phyloP scores from a whole-genome alignment of 1,284 basidiomycete species.

The Chondrostereum purpureum region DNA sequence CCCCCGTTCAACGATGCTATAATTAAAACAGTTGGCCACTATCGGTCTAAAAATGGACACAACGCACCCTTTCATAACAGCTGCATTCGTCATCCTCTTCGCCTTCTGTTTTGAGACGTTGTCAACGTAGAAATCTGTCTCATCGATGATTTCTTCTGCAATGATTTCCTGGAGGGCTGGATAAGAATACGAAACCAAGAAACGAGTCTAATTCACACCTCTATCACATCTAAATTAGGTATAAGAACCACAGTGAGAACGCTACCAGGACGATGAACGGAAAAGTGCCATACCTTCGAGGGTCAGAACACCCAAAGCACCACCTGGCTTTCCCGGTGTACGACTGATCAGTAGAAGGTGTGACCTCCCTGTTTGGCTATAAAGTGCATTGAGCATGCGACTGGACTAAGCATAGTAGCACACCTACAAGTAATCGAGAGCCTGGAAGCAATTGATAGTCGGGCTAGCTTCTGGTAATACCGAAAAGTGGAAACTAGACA shows the following conservation, averaged over 20 bases:
- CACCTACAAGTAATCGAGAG: constrained; percentile 75
- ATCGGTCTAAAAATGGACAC: neutral
- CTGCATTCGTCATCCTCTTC: constrained; percentile 61
- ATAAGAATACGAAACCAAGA: constrained; percentile 1
- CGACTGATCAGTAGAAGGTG: constrained; percentile 85
- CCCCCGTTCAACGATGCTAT: constrained; percentile 29
- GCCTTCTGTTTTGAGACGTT: constrained; percentile 73
- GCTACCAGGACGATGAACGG: neutral
- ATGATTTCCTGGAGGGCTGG: constrained; percentile 60
- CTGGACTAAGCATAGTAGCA: neutral
- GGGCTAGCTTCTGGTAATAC: constrained; percentile 90
- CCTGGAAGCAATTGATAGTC: constrained; percentile 81
- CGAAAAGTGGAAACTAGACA: constrained; percentile 66
- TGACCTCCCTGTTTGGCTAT: constrained; percentile 89
- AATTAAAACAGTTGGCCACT: neutral
- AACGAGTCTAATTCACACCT: constrained; percentile 35
- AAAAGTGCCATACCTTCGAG: constrained; percentile 51
- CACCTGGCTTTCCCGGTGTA: constrained; percentile 74
- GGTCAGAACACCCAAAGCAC: constrained; percentile 78
- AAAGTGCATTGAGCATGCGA: neutral
- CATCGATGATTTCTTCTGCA: constrained; percentile 83
- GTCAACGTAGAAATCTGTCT: constrained; percentile 85
- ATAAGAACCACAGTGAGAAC: no score
- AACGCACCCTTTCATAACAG: constrained; percentile 75
- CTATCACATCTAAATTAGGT: constrained; percentile 74